Conservation (phyloP, 495 filamentous ascomycete species). For the Trichoderma gamsii region DNA sequence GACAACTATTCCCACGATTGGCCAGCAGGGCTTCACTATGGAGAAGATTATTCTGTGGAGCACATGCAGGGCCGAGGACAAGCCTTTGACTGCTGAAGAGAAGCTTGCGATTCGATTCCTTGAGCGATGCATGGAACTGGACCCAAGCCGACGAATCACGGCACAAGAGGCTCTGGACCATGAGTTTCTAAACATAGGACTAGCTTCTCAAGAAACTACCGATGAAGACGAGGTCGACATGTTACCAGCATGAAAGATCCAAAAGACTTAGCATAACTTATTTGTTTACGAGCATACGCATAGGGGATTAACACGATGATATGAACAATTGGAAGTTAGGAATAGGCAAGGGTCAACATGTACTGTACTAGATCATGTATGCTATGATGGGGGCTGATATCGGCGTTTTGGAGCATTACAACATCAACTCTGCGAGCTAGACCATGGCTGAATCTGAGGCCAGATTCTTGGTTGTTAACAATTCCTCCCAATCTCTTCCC, state of each 20-base stretch:
- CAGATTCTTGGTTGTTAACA: background rate
- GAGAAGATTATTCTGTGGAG: slow-evolving; percentile 96
- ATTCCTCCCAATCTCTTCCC: background rate
- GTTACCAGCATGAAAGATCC: slow-evolving; percentile 25
- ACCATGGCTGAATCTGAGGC: background rate
- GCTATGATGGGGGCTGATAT: background rate
- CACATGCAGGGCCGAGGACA: slow-evolving; percentile 49
- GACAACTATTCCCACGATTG: slow-evolving; percentile 84
- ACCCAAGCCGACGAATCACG: slow-evolving; percentile 64
- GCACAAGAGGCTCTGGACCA: slow-evolving; percentile 66
- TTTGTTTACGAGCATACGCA: background rate
- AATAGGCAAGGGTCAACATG: slow-evolving; percentile 11
- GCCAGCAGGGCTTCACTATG: slow-evolving; percentile 72
- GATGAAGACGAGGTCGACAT: slow-evolving; percentile 46
- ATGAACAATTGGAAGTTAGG: background rate
- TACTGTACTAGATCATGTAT: background rate
- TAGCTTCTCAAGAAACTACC: slow-evolving; percentile 20
- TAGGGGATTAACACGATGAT: background rate
- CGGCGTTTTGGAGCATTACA: slow-evolving; percentile 6
- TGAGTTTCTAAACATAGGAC: slow-evolving; percentile 58
- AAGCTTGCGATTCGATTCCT: slow-evolving; percentile 61
- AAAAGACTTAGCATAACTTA: slow-evolving; percentile 5
- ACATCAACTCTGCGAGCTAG: slow-evolving; percentile 9
- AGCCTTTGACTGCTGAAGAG: slow-evolving; percentile 52
- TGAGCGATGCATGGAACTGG: slow-evolving; percentile 61